Evolutionary conservation across 306 rosid species (phyloP), one percentile per base, ranked within the genome.

Genomic region (cucumber (Cucumis sativus)): DNA sequence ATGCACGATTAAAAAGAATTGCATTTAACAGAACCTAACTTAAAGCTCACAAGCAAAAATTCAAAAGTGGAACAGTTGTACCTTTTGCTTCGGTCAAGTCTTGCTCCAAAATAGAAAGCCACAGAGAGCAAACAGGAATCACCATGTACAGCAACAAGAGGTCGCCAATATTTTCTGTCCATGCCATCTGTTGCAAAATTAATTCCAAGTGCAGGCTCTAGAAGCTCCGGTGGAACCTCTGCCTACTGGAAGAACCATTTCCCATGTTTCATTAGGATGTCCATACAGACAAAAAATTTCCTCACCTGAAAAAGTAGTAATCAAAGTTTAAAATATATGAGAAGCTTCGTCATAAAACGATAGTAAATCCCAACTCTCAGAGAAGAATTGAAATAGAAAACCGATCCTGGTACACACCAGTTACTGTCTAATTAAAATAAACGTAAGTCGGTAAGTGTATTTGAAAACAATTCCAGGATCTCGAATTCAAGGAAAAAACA

Each of bases 81-180:
- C 99, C 99, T 92, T 85, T 95, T 96, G 54, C 83, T 90, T 49
- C 91, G 93, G 84, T 92, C 92, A 81, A 95, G 97, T 21, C 92
- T 94, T 63, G 97, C 93, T 71, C 97, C 99, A 60, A 95, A 90
- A 83, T 90, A 95, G 65, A 95, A 95, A 7, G 97, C 93, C 25
- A 95, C 97, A 40, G 99, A 89, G 78, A 95, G 96, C 89, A 95
- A 82, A 97, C 99, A 95, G 0, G 97, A 95, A 83, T 95, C 99
- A 56, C 96, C 92, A 72, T 95, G 99, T 63, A 90, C 97, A 23
- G 25, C 25, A 23, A 23, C 25, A 23, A 23, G 25, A 23, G 25
- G 25, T 23, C 1, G 25, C 25, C 25, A 23, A 23, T 23, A 23
- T 23, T 23, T 23, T 23, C 25, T 23, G 25, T 23, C 25, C 25